phyloP scores from a whole-genome alignment of 1,139 yeast species.

The Candida smagusa region DNA sequence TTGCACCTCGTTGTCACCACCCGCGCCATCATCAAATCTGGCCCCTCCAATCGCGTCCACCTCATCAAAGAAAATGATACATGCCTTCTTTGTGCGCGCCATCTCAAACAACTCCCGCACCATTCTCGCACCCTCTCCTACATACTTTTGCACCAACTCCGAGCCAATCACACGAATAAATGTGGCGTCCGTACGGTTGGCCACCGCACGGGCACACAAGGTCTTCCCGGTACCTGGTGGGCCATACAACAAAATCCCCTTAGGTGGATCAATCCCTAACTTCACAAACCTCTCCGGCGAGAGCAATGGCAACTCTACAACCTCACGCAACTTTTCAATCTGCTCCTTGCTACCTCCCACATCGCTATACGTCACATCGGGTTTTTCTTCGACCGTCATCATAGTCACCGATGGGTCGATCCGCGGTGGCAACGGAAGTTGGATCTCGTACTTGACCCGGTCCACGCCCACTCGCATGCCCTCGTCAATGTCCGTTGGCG shows the following conservation, averaged over 20 bases:
- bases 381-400: conserved; percentile 99
- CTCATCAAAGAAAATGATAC: conserved; percentile 94
- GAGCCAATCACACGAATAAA: conserved; percentile 97
- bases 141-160: conserved; percentile 95
- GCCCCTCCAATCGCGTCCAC: conserved; percentile 99
- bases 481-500: conserved; percentile 98
- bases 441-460: conserved; percentile 93
- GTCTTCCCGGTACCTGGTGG: conserved; percentile 99
- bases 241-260: conserved; percentile 91
- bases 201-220: conserved; percentile 96
- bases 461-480: conserved; percentile 99
- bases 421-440: conserved; percentile 94
- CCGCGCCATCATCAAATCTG: conserved; percentile 98
- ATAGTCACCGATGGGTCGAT: conserved; percentile 98
- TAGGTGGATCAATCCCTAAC: conserved; percentile 97
- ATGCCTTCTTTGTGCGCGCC: conserved; percentile 98
- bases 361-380: conserved; percentile 86
- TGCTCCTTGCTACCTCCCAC: conserved; percentile 98
- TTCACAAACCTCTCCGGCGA: conserved; percentile 96
- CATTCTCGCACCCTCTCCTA: conserved; percentile 99
- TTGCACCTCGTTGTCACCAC: conserved; percentile 98
- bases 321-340: conserved; percentile 94
- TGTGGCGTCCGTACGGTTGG: conserved; percentile 97
- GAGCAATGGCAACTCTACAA: conserved; percentile 89
- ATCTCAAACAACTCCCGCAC: conserved; percentile 96